Evolutionary conservation across 345 rosid genomes (phyloP).

Genomic region (Turritis glabra): DNA sequence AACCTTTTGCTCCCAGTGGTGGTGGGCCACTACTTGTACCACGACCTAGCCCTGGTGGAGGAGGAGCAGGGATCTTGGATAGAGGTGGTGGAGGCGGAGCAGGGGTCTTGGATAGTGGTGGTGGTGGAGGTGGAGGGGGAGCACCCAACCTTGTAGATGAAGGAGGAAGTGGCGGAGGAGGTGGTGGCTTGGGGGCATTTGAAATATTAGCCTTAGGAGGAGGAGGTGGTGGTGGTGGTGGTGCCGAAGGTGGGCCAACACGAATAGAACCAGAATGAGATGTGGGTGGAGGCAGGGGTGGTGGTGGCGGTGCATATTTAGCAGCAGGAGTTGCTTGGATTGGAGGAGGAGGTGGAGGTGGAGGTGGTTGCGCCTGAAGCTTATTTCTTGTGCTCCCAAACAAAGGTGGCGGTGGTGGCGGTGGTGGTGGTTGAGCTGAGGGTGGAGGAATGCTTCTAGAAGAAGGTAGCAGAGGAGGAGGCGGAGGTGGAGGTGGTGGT

Average conservation of each 20-base stretch:
- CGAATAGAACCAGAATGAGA: conserved; percentile 22
- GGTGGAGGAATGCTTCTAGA: conserved; percentile 37
- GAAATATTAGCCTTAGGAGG: conserved; percentile 33
- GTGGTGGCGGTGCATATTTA: conserved; percentile 33
- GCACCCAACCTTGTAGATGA: conserved; percentile 28
- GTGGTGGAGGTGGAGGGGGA: conserved; percentile 40
- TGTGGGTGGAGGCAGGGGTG: conserved; percentile 38
- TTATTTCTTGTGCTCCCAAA: conserved; percentile 17
- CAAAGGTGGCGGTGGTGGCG: conserved; percentile 42
- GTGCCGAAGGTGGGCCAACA: conserved; percentile 32
- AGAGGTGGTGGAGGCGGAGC: conserved; percentile 54
- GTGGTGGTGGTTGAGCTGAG: conserved; percentile 40
- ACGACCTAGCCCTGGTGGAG: conserved; percentile 55
- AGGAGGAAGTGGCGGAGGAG: conserved; percentile 32
- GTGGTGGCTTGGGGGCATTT: conserved; percentile 35
- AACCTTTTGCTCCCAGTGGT: conserved; percentile 51
- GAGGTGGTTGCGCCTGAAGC: conserved; percentile 20
- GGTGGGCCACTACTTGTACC: conserved; percentile 46
- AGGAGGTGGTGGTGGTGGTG: conserved; percentile 35
- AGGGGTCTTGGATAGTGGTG: conserved; percentile 34
- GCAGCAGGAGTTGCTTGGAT: conserved; percentile 7
- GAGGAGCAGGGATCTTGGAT: conserved; percentile 59
- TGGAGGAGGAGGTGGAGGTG: conserved; percentile 37
- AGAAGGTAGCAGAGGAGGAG: conserved; percentile 34
- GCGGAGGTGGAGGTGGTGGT: conserved; percentile 35